Conservation (phyloP, 139 green algal species). For the Chlorella sp. region DNA sequence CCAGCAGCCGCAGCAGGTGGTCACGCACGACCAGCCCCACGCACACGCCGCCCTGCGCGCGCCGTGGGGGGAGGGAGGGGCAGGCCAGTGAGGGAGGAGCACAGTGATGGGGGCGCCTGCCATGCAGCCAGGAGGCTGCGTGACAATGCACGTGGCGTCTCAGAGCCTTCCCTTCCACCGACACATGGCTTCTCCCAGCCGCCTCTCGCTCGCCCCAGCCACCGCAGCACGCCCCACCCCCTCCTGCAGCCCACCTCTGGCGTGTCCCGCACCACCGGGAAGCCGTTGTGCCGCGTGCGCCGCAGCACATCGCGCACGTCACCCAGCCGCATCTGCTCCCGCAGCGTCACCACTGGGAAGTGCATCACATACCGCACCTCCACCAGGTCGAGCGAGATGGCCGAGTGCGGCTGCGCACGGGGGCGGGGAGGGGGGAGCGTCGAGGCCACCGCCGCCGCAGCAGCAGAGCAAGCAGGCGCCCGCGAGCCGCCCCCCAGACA, state of each 20-base stretch:
- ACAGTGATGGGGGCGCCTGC: neutral
- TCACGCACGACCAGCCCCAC: slow-evolving; percentile 73
- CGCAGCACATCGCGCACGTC: slow-evolving; percentile 62
- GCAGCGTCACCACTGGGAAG: slow-evolving; percentile 67
- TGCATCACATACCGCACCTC: slow-evolving; percentile 66
- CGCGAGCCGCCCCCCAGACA: neutral
- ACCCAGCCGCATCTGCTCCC: slow-evolving; percentile 49
- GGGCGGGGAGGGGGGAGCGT: no score
- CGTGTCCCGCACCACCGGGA: slow-evolving; percentile 63
- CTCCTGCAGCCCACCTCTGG: slow-evolving; percentile 4
- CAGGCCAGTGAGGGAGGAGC: no score
- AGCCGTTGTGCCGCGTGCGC: slow-evolving; percentile 64
- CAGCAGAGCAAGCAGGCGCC: neutral
- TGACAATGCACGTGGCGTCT: no score
- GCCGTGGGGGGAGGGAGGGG: no score
- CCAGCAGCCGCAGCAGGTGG: slow-evolving; percentile 83
- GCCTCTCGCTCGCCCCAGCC: no score
- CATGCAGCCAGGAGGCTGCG: no score
- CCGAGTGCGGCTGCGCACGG: slow-evolving; percentile 15
- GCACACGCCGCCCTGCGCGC: slow-evolving; percentile 50
- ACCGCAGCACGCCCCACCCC: no score
- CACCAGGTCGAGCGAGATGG: slow-evolving; percentile 62
- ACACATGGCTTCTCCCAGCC: no score
- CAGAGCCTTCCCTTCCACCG: no score
- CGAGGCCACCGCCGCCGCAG: neutral